Conservation (phyloP, 139 green algal genomes). For the Ettlia oleoabundans region DNA sequence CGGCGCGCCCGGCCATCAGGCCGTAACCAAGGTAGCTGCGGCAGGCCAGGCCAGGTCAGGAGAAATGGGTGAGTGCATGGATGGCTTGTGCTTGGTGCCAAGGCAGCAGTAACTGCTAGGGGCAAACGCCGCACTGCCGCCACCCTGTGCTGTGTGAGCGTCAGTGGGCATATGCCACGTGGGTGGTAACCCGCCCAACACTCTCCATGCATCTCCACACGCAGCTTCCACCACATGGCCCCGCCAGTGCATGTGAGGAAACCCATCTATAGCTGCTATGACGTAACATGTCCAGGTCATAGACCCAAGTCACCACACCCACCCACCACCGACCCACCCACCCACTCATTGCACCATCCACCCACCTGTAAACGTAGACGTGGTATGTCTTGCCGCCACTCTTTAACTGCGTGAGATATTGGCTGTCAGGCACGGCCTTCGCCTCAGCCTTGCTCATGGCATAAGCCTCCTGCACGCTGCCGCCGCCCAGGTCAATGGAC, state of each 20-base stretch:
- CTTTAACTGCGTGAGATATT: slow-evolving; percentile 75
- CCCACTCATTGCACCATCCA: neutral
- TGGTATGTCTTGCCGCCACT: slow-evolving; percentile 75
- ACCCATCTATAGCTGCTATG: too few species aligned
- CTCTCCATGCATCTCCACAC: too few species aligned
- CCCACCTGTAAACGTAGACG: slow-evolving; percentile 94
- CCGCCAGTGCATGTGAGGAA: too few species aligned
- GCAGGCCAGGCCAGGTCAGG: neutral
- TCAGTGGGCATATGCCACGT: too few species aligned
- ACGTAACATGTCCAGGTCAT: too few species aligned
- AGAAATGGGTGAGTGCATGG: neutral
- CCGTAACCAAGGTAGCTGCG: slow-evolving; percentile 95
- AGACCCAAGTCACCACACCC: too few species aligned
- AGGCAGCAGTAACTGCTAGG: too few species aligned
- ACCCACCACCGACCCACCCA: too few species aligned
- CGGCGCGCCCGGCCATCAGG: slow-evolving; percentile 94
- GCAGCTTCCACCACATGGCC: too few species aligned
- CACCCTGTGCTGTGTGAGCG: neutral
- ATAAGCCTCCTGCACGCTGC: slow-evolving; percentile 85
- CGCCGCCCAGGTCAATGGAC: slow-evolving; percentile 88
- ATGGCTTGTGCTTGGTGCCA: too few species aligned
- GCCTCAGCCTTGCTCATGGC: slow-evolving; percentile 71
- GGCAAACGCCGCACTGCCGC: too few species aligned
- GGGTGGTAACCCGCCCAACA: too few species aligned
- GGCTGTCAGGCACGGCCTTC: slow-evolving; percentile 55